phyloP scores from a whole-genome alignment of 805 yeast species.

The Tetrapisispora pingtungensis region DNA sequence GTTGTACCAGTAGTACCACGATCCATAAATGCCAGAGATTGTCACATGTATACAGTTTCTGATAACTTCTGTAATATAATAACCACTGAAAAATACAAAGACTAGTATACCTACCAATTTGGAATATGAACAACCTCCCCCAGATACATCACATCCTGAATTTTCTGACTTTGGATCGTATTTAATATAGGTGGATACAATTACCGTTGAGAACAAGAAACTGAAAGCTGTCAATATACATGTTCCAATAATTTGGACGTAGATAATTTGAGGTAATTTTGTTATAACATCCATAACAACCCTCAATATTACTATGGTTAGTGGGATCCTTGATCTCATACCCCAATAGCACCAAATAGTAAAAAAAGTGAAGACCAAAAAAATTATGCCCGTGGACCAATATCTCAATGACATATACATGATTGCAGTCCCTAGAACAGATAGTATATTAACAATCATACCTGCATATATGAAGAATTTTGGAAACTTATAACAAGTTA shows the following conservation, averaged over 20 bases:
- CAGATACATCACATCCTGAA: slow-evolving; percentile 40
- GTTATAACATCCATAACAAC: slow-evolving; percentile 72
- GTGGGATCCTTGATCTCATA: slow-evolving; percentile 60
- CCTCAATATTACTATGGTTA: slow-evolving; percentile 58
- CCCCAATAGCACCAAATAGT: slow-evolving; percentile 67
- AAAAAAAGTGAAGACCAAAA: slow-evolving; percentile 51
- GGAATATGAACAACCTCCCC: slow-evolving; percentile 48
- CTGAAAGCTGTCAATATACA: slow-evolving; percentile 53
- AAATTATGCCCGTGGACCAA: slow-evolving; percentile 74
- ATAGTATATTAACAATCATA: slow-evolving; percentile 51
- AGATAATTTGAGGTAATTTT: slow-evolving; percentile 56
- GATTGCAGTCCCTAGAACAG: slow-evolving; percentile 70
- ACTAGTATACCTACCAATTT: slow-evolving; percentile 62
- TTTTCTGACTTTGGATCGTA: slow-evolving; percentile 49
- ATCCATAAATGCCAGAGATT: slow-evolving; percentile 75
- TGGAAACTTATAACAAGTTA: slow-evolving; percentile 57
- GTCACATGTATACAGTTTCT: slow-evolving; percentile 73
- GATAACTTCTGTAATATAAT: slow-evolving; percentile 70
- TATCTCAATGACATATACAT: slow-evolving; percentile 57
- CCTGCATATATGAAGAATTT: slow-evolving; percentile 58
- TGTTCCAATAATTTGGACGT: slow-evolving; percentile 52
- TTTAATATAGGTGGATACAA: slow-evolving; percentile 71
- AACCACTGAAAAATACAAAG: slow-evolving; percentile 73
- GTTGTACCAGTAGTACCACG: slow-evolving; percentile 77
- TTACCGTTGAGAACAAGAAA: slow-evolving; percentile 52